Conservation (phyloP, 2,329 filamentous ascomycete species). For the Phoma sp. region DNA sequence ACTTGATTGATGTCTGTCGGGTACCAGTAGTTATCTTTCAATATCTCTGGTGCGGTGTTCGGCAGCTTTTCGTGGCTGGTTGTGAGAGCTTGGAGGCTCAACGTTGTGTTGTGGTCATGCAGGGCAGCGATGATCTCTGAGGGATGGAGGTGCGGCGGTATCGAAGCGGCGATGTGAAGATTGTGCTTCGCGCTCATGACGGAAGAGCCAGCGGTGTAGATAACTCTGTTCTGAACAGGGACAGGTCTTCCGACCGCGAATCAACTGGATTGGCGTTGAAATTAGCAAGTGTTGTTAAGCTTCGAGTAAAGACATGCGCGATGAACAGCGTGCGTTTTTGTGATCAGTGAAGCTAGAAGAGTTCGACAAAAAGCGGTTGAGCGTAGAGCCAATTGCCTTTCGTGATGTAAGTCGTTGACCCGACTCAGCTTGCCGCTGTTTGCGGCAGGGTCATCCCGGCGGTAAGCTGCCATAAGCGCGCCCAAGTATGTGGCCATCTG, state of each 20-base stretch:
- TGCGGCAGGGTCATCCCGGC: slow-evolving; percentile 2
- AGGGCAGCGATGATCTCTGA: slow-evolving; percentile 37
- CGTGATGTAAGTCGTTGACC: slow-evolving; percentile 6
- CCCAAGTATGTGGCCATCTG: background rate
- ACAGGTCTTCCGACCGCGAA: background rate
- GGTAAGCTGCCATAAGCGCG: background rate
- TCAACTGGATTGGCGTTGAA: background rate
- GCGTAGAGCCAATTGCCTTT: background rate
- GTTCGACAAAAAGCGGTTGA: background rate
- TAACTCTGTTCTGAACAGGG: background rate
- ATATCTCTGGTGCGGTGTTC: slow-evolving; percentile 26
- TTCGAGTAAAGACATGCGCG: background rate
- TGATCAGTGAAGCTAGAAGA: too few relatives aligned
- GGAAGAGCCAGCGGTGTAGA: background rate
- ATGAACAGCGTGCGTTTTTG: background rate
- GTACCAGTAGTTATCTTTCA: slow-evolving; percentile 47
- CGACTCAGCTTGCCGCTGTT: slow-evolving; percentile 7
- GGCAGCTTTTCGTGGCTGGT: slow-evolving; percentile 36
- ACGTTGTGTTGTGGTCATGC: slow-evolving; percentile 44
- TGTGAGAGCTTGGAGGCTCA: slow-evolving; percentile 44
- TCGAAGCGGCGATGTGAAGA: slow-evolving; percentile 39
- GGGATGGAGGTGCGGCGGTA: slow-evolving; percentile 37
- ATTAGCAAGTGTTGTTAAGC: background rate
- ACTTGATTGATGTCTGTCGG: slow-evolving; percentile 38
- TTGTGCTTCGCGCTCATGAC: slow-evolving; percentile 39